Evolutionary conservation across 768 basidiomycete genomes (phyloP), one percentile per base, ranked within the genome.

Genomic region (Lactifluus pinguis): DNA sequence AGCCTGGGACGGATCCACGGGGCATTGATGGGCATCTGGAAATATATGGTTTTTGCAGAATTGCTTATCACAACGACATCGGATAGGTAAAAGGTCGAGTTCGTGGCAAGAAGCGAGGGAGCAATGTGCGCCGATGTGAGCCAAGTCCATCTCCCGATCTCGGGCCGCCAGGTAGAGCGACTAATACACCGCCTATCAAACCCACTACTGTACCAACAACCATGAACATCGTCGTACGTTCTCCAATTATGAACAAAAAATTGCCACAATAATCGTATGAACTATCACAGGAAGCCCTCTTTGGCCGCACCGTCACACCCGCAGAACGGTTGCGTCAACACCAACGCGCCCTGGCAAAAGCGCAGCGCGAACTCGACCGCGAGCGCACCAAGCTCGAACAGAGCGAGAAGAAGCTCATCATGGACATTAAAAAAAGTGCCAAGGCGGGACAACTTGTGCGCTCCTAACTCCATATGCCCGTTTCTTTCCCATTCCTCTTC

Each of bases 321-420:
- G 95, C 95, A 29, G 97, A 99, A 75, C 86, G 94, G 59, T 81
- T 99, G 64, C 87, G 95, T 58, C 92, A 98, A 74, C 95, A 99
- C 72, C 97, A 99, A 73, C 87, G 95, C 39, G 84, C 93, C 3
- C 84, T 98, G 65, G 88, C 92, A 39, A 98, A 98, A 73, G 97
- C 97, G 8, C 95, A 98, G 75, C 87, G 97, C 51, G 97, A 98
- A 75, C 88, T 98, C 54, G 97, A 98, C 74, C 85, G 97, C 64
- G 97, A 99, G 75, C 87, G 92, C 62, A 77, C 80, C 38, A 98
- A 95, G 74, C 85, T 98, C 47, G 97, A 98, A 74, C 86, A 88
- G 71, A 87, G 89, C 69, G 97, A 98, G 79, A 98, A 95, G 85
- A 98, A 97, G 72, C 85, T 98, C 56, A 82, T 98, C 60, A 76